These are phyloP conservation scores for Claviceps sorghi DNA, from an alignment of 2,329 filamentous ascomycete genomes.

Conservation along the genomic window DNA sequence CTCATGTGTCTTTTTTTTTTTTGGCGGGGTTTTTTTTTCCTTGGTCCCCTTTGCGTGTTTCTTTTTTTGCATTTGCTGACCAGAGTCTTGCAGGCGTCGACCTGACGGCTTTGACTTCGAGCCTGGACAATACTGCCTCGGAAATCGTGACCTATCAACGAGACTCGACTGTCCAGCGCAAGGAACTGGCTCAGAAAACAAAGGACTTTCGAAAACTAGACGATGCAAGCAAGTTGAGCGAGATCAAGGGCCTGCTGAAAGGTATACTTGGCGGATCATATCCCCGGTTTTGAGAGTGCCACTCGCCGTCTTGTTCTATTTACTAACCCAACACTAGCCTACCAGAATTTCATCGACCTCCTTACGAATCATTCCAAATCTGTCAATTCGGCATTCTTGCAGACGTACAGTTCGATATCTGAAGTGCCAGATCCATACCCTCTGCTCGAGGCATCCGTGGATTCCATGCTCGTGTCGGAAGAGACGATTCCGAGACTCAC, in stretches of 20 bases:
- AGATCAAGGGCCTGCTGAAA: slow-evolving; percentile 83
- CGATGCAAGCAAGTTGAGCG: slow-evolving; percentile 68
- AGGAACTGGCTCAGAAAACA: slow-evolving; percentile 96
- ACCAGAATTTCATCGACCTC: slow-evolving; percentile 94
- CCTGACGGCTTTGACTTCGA: slow-evolving; percentile 67
- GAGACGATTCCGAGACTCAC: slow-evolving; percentile 82
- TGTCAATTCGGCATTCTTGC: slow-evolving; percentile 82
- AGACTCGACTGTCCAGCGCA: slow-evolving; percentile 89
- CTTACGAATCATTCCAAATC: slow-evolving; percentile 92
- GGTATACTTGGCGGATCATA: slow-evolving; percentile 29
- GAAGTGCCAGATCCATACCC: slow-evolving; percentile 96
- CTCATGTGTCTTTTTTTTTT: neutral
- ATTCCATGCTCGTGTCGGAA: slow-evolving; percentile 81
- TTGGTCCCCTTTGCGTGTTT: neutral
- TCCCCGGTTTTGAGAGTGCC: neutral
- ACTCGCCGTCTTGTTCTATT: neutral
- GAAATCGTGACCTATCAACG: slow-evolving; percentile 88
- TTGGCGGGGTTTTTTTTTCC: too few species aligned
- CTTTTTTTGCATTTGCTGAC: neutral
- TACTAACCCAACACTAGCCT: slow-evolving; percentile 43
- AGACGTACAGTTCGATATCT: slow-evolving; percentile 82
- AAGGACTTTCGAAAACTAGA: slow-evolving; percentile 95
- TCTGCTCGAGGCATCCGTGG: slow-evolving; percentile 86
- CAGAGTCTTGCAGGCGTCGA: slow-evolving; percentile 53
- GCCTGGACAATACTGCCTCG: slow-evolving; percentile 82